Conservation (phyloP, 2,329 filamentous ascomycete species). For the Claviceps cyperi region DNA sequence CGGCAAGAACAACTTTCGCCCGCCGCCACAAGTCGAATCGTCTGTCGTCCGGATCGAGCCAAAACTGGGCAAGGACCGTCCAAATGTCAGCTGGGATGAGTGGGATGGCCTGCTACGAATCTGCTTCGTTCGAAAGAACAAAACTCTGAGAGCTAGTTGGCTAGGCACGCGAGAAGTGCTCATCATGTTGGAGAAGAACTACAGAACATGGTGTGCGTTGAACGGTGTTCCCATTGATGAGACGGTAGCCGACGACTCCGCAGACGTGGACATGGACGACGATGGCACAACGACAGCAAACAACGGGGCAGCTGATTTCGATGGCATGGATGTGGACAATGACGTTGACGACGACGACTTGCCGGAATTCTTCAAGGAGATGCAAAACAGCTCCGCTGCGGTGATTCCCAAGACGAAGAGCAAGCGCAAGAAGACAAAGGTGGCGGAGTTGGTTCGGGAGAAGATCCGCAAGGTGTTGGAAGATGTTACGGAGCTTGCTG, state of each 20-base stretch:
- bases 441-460: conserved; percentile 66
- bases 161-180: conserved; percentile 69
- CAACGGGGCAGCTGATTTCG: conserved; percentile 14
- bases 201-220: conserved; percentile 78
- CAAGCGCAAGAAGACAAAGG: conserved; percentile 64
- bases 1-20: conserved; percentile 90
- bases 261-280: conserved; percentile 23
- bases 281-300: conserved; percentile 16
- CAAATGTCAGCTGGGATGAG: conserved; percentile 84
- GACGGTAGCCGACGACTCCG: conserved; percentile 32
- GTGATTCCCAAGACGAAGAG: conserved; percentile 43
- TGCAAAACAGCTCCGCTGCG: conserved; percentile 27
- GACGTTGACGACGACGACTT: conserved; percentile 52
- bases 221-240: conserved; percentile 71
- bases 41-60: conserved; percentile 83
- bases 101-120: conserved; percentile 86
- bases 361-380: conserved; percentile 73
- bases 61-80: conserved; percentile 60
- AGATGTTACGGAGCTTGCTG: conserved; percentile 62
- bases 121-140: conserved; percentile 62
- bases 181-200: conserved; percentile 72
- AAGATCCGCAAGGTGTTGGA: conserved; percentile 81
- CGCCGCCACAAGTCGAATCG: conserved; percentile 82
- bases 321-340: conserved; percentile 18
- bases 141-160: conserved; percentile 71